Base-by-base conservation (phyloP, 2,329 filamentous ascomycete species). In the Pleurostoma richardsiae region DNA sequence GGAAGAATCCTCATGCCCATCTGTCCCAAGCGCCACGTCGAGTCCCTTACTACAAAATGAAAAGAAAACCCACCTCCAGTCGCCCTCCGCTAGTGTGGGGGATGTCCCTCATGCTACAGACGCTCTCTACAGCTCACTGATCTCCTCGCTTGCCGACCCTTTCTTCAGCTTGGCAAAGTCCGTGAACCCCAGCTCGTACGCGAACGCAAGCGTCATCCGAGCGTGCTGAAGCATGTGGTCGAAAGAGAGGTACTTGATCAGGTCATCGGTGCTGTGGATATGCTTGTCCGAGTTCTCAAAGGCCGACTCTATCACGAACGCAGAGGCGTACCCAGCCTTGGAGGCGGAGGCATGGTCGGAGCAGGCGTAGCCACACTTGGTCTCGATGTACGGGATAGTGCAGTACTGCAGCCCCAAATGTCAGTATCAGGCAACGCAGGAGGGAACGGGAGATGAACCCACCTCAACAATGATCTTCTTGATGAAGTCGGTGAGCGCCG, bases 141-240 rank as follows among this genome's bases (percentile, higher is more conserved):
- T 36, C 33, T 48, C 43, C 6, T 47, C 43, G 7, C 30, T 41
- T n/a, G 39, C 42, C 28, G 30, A 40, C 3, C 38, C 43, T 11
- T 39, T 29, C 48, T 52, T 47, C 3, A 52, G 48, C 45, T 45
- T 44, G 10, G 43, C 48, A 39, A 52, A 52, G 45, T 52, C 30
- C 10, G 50, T 52, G 41, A 42, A 52, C 3, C 45, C 50, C 5
- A 52, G 50, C 44, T 52, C 50, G 30, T 52, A 52, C 48, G 85
- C 88, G 56, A 95, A 77, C 4, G 85, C 88, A 30, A 95, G 73
- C 2, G 89, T 94, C 76, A 96, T 78, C 63, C 83, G 85, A 27
- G 88, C 89, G 67, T 96, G 90, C 70, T 96, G 85, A 31, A 94
- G 75, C 90, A 96, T 95, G 65, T 96, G 90, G 62, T 91, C 83